phyloP scores from a whole-genome alignment of 768 basidiomycete species.

The Tephrocybe rancida region DNA sequence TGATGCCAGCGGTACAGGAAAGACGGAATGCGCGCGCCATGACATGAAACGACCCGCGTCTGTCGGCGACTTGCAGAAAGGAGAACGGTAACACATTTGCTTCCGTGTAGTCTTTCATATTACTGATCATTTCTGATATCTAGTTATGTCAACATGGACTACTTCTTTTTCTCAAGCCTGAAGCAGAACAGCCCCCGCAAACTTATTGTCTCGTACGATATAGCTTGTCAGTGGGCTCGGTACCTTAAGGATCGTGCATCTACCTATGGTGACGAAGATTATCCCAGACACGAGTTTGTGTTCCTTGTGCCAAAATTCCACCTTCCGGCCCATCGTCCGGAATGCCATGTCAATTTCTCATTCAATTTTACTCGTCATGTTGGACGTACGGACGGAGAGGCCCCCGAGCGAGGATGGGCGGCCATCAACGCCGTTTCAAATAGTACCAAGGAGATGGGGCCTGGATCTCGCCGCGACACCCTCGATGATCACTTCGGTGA shows the following conservation, averaged over 20 bases:
- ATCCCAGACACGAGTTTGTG: not conserved
- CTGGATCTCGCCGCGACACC: constrained; percentile 26
- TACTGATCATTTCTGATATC: not conserved
- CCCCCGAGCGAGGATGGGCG: too few relatives aligned
- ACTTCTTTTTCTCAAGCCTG: constrained; percentile 23
- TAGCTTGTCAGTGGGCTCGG: constrained; percentile 25
- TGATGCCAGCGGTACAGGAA: constrained; percentile 21
- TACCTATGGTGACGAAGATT: not conserved
- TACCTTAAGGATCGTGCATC: constrained; percentile 18
- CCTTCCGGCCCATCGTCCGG: constrained; percentile 22
- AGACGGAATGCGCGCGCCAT: constrained; percentile 20
- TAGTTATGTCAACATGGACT: constrained; percentile 27
- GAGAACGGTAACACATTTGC: constrained; percentile 3
- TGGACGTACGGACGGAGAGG: too few relatives aligned
- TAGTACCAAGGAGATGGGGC: too few relatives aligned
- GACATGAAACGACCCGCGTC: constrained; percentile 19
- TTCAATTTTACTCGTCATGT: constrained; percentile 20
- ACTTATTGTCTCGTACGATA: constrained; percentile 24
- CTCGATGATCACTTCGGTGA: too few relatives aligned
- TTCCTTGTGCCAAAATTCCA: constrained; percentile 34
- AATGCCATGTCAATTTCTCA: constrained; percentile 23
- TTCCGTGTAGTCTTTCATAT: not conserved
- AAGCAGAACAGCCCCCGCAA: constrained; percentile 2
- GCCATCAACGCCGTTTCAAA: too few relatives aligned
- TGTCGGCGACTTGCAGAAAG: constrained; percentile 14